Conservation (phyloP, 805 yeast genomes). For the Zygoascus biomembranicola region DNA sequence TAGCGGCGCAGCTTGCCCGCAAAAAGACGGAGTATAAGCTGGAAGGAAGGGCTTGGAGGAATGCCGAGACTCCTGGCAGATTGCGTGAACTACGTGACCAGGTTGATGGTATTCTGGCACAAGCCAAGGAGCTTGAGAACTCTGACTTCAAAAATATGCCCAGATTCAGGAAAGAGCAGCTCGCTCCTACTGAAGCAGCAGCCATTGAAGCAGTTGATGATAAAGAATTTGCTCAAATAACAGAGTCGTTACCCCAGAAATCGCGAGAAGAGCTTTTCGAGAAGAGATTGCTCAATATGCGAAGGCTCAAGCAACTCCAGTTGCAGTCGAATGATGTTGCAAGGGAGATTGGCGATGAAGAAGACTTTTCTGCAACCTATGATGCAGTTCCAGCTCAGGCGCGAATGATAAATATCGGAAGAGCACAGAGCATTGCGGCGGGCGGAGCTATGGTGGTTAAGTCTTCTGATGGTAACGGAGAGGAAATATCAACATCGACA, state of each 20-base stretch:
- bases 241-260: conserved; percentile 3
- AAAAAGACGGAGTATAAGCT: conserved; percentile 34
- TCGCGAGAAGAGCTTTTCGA: conserved; percentile 34
- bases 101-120: conserved; percentile 77
- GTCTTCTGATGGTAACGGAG: neutral
- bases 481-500: neutral
- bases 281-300: conserved; percentile 54
- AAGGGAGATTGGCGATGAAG: conserved; percentile 23
- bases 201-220: conserved; percentile 37
- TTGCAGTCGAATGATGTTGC: conserved; percentile 56
- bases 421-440: neutral
- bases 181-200: conserved; percentile 29
- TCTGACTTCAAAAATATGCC: conserved; percentile 59
- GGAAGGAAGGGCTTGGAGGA: conserved; percentile 35
- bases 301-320: conserved; percentile 64
- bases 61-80: conserved; percentile 59
- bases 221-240: conserved; percentile 16
- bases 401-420: conserved; percentile 20
- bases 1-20: conserved; percentile 21
- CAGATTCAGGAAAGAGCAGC: conserved; percentile 45
- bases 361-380: neutral
- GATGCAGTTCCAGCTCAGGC: conserved; percentile 21
- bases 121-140: conserved; percentile 81
- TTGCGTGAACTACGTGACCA: conserved; percentile 66
- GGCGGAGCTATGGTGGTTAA: neutral